Evolutionary conservation across 2,329 filamentous ascomycete species (phyloP), one percentile per base, ranked within the genome.

Genomic region (Amesomyces nigricolor): DNA sequence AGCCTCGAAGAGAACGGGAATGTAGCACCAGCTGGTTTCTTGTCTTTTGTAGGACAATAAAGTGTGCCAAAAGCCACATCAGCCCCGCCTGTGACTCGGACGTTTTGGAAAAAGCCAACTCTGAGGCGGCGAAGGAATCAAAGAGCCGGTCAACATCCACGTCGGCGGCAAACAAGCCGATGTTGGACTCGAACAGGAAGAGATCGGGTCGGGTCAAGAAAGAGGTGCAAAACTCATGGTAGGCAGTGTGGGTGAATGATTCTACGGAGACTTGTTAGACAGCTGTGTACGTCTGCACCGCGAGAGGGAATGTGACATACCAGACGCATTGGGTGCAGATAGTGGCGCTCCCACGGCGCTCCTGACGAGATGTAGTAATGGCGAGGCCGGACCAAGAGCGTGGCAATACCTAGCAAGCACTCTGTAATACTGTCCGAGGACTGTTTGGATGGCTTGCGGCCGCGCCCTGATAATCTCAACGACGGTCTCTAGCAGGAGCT

Each of bases 31-130:
- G 63, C 29, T 68, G 65, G 13, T 63, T 62, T 45, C 69, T 70
- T 9, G 68, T 69, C 53, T 73, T 72, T 50, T 78, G 76, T 11
- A 87, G 68, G 50, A 80, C 77, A 57, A 88, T 78, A 60, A 86
- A 86, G 63, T 88, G 83, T 13, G 87, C 79, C 29, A 90, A 71
- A 29, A 88, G 75, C 76, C 84, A 86, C 39, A 89, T 68, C 38
- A 82, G 77, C 9, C 72, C 69, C 40, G 76, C 70, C 38, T 71
- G 71, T 0, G 70, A 66, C 11, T 64, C 61, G 2, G 63, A 57
- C 0, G 56, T 47, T 10, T 65, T 56, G 5, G 66, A 56, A 2
- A 64, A 57, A 2, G 64, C 63, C 1, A 65, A 61, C 46, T 75
- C 72, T 2, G 66, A 64, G 11, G 67, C 60, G 14, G 72, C 63